These are phyloP conservation scores for Microbotryum saponariae DNA, from an alignment of 1,284 basidiomycete genomes.

Conservation along the genomic window DNA sequence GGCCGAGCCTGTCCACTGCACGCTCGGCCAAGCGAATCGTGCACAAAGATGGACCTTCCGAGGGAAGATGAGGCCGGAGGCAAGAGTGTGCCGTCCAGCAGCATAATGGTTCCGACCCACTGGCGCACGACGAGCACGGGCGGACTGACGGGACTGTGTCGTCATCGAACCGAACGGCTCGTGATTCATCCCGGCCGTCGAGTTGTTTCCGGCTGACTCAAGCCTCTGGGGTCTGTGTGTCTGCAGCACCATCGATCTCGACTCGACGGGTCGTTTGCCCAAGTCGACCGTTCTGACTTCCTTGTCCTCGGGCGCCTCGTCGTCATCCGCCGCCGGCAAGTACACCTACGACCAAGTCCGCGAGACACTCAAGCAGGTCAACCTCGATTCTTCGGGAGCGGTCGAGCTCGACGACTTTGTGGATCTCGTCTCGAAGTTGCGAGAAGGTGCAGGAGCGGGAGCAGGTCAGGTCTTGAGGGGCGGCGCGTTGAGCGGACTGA, in stretches of 20 bases:
- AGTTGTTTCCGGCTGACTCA: neutral
- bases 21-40: no score
- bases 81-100: no score
- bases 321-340: constrained; percentile 59
- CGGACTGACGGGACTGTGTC: no score
- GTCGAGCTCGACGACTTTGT: constrained; percentile 98
- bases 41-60: no score
- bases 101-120: no score
- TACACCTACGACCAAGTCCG: constrained; percentile 78
- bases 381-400: constrained; percentile 87
- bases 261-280: constrained; percentile 75
- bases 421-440: constrained; percentile 80
- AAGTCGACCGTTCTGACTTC: constrained; percentile 71
- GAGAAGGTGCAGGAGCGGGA: constrained; percentile 44
- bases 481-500: constrained; percentile 27
- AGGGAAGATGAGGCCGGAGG: no score
- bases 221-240: neutral
- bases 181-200: no score
- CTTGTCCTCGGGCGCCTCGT: constrained; percentile 40
- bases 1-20: neutral
- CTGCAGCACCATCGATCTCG: constrained; percentile 66
- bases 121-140: no score
- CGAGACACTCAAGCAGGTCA: constrained; percentile 85
- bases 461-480: constrained; percentile 51
- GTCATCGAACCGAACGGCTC: no score